Evolutionary conservation across 2,329 filamentous ascomycete genomes (phyloP), one percentile per base, ranked within the genome.

Genomic region (Cladophialophora carrionii): DNA sequence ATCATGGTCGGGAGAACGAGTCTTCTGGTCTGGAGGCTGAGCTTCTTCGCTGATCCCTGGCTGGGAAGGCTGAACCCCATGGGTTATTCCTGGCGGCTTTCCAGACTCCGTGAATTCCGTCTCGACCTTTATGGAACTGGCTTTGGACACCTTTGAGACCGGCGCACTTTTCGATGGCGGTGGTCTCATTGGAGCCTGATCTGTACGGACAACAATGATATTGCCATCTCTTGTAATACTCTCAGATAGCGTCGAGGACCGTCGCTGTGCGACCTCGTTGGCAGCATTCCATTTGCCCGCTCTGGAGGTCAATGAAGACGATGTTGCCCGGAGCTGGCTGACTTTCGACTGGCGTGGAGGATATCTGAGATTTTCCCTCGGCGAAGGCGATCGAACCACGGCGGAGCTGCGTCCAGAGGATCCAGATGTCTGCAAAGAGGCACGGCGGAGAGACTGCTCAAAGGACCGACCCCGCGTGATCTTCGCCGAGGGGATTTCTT

Each of bases 121-220:
- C 53, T 68, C 62, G 34, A 71, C 63, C 26, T 32, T 64, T 10
- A 69, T 66, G 10, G 64, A 56, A 43, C 56, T 63, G 4, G 59
- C 31, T 4, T 51, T 56, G 31, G 55, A 49, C 7, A 17, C 22
- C 31, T 34, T 41, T 7, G 41, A 8, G 24, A 46, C 7, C 9
- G 58, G 37, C 34, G 17, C 22, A 20, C 32, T 60, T 43, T 31
- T 55, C 6, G 64, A 57, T n/a, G 14, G 41, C 43, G 67, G 67
- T 8, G 67, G 67, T 17, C 32, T 56, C 24, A 71, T 46, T 1
- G 67, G 67, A 41, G 58, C 64, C 41, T 60, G 62, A 10, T 66
- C 64, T n/a, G 58, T 66, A 34, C 67, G 67, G 29, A 68, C 37
- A 24, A 62, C 24, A 37, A 68, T 49, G 5, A 52, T 34, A 31